Percentiles rank a stretch among this genome's conserved stretches.
These are phyloP conservation scores for Fusarium longipes DNA, from an alignment of 2,329 filamentous ascomycete species.

Conservation along the genomic window DNA sequence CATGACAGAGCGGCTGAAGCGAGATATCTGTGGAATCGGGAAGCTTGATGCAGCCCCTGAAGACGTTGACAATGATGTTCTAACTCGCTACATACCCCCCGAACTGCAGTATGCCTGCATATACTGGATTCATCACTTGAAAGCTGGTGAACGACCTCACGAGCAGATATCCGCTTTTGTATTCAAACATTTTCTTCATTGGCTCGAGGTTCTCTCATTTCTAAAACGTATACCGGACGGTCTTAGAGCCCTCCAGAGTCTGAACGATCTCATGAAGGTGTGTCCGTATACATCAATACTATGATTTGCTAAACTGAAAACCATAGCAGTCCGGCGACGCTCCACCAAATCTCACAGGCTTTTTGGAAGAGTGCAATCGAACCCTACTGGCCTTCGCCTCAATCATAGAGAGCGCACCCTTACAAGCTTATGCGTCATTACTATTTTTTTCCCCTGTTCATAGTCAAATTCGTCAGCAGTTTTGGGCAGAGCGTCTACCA, in stretches of 20 bases:
- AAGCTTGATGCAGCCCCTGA: neutral
- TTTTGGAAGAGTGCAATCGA: neutral
- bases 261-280: neutral
- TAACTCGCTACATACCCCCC: neutral
- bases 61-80: fast-evolving
- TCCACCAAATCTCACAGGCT: neutral
- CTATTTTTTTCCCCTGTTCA: neutral
- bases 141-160: neutral
- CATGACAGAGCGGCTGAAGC: neutral
- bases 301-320: too few relatives aligned
- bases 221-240: neutral
- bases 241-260: too few relatives aligned
- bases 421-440: neutral
- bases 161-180: neutral
- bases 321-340: fast-evolving
- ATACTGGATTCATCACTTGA: neutral
- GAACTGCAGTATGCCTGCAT: neutral
- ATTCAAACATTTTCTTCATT: neutral
- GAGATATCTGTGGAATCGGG: neutral
- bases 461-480: neutral
- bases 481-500: neutral
- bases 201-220: neutral
- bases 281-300: too few relatives aligned
- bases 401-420: neutral
- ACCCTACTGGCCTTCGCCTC: neutral